Evolutionary conservation across 2,329 filamentous ascomycete species (phyloP).

Genomic region (Coniochaeta prunicola): DNA sequence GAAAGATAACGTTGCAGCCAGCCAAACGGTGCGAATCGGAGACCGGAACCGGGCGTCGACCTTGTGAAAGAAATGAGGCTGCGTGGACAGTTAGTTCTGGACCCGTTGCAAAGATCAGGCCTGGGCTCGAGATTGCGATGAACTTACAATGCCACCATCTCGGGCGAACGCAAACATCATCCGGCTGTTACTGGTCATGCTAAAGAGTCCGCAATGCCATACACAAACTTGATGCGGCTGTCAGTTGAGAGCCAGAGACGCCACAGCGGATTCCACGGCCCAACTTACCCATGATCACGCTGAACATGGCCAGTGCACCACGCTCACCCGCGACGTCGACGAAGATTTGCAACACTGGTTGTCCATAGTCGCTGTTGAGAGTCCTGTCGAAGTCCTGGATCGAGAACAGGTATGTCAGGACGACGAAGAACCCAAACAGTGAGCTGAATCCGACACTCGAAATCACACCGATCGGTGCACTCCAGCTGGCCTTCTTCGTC

Average conservation of each 20-base stretch:
- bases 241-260: not conserved
- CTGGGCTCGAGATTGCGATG: not conserved
- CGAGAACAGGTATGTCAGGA: slow-evolving; percentile 49
- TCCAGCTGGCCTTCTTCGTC: slow-evolving; percentile 48
- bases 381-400: slow-evolving; percentile 49
- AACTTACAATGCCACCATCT: slow-evolving; percentile 41
- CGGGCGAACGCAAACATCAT: slow-evolving; percentile 55
- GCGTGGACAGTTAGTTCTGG: not conserved
- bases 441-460: slow-evolving; percentile 48
- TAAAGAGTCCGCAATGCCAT: slow-evolving; percentile 55
- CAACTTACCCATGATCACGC: slow-evolving; percentile 37
- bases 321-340: slow-evolving; percentile 48
- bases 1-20: slow-evolving; percentile 46
- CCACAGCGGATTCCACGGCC: not conserved
- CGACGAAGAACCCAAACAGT: slow-evolving; percentile 52
- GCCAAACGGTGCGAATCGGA: slow-evolving; percentile 47
- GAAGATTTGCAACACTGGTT: slow-evolving; percentile 52
- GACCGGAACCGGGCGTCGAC: slow-evolving; percentile 42
- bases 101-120: not conserved
- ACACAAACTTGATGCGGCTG: slow-evolving; percentile 34
- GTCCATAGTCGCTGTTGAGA: slow-evolving; percentile 34
- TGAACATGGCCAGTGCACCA: slow-evolving; percentile 48
- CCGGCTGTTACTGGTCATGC: slow-evolving; percentile 46
- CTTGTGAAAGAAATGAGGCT: slow-evolving; percentile 44
- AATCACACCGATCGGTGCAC: slow-evolving; percentile 49